Percentiles rank a stretch among this genome's conserved stretches.
Evolutionary conservation across 345 rosid species (phyloP).

Genomic region (Pelargonium nanum): DNA sequence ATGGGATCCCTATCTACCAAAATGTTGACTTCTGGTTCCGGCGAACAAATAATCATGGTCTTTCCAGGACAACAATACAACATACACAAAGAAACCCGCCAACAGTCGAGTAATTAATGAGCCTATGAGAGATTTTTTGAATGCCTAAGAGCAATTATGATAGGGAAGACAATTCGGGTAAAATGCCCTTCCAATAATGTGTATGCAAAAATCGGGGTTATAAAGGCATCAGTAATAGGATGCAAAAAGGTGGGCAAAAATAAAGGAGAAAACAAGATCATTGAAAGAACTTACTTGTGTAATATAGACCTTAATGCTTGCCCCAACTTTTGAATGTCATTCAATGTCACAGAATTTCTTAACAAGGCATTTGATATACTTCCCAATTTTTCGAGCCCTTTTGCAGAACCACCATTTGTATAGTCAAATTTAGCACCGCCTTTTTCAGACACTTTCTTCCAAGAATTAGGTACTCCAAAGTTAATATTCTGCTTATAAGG

Average conservation of each 20-base stretch:
- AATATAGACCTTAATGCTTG: slow-evolving; percentile 38
- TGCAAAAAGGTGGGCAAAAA: neutral
- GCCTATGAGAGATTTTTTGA: too few species aligned
- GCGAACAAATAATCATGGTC: too few species aligned
- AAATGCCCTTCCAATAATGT: too few species aligned
- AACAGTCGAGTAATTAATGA: too few species aligned
- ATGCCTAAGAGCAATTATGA: too few species aligned
- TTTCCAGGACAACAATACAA: too few species aligned
- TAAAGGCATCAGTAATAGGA: neutral
- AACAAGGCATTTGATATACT: slow-evolving; percentile 28
- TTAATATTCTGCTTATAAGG: slow-evolving; percentile 17
- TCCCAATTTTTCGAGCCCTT: slow-evolving; percentile 22
- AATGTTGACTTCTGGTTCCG: too few species aligned
- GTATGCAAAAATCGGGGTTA: too few species aligned
- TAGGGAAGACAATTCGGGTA: too few species aligned
- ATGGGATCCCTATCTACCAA: too few species aligned
- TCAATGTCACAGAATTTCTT: slow-evolving; percentile 21
- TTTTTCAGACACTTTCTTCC: slow-evolving; percentile 26
- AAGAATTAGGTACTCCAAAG: slow-evolving; percentile 18
- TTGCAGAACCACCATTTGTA: slow-evolving; percentile 21
- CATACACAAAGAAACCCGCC: too few species aligned
- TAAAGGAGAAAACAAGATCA: neutral
- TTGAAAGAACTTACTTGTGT: slow-evolving; percentile 34
- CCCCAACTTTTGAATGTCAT: slow-evolving; percentile 45
- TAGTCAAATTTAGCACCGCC: slow-evolving; percentile 13